Evolutionary conservation across 345 rosid genomes (phyloP).

Genomic region (Salix udensis): DNA sequence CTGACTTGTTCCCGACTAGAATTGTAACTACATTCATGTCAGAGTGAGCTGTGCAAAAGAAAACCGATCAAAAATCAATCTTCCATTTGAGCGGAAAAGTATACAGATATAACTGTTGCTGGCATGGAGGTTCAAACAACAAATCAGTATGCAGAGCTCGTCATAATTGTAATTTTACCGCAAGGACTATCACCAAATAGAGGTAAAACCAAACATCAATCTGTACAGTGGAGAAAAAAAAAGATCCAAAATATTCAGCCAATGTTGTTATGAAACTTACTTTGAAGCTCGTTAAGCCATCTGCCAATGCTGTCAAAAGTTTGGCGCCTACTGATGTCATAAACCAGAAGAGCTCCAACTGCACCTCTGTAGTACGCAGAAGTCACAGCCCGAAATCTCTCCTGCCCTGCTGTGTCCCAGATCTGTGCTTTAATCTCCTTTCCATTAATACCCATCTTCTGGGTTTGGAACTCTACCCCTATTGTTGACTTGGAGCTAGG

Average conservation of each 20-base stretch:
- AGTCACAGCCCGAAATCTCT: constrained; percentile 95
- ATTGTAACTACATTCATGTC: constrained; percentile 97
- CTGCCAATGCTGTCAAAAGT: constrained; percentile 84
- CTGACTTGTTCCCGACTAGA: constrained; percentile 86
- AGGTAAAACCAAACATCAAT: background rate
- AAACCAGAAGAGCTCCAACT: constrained; percentile 94
- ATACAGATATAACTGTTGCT: background rate
- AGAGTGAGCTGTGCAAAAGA: constrained; percentile 68
- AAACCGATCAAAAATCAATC: constrained; percentile 9
- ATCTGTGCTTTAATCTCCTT: constrained; percentile 95
- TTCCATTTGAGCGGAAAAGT: background rate
- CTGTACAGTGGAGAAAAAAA: background rate
- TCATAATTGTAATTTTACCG: background rate
- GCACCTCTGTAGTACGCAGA: constrained; percentile 98
- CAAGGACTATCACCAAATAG: background rate
- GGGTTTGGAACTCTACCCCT: constrained; percentile 98
- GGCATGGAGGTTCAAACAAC: background rate
- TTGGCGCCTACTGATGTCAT: constrained; percentile 87
- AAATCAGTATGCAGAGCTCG: background rate
- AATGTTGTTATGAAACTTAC: constrained; percentile 41
- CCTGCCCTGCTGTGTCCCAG: constrained; percentile 99
- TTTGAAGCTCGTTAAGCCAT: constrained; percentile 97
- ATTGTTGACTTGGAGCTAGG: constrained; percentile 95
- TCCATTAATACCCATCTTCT: constrained; percentile 79
- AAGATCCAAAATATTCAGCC: background rate